phyloP scores from a whole-genome alignment of 2,329 filamentous ascomycete species.

The Aspergillus aculeatinus region DNA sequence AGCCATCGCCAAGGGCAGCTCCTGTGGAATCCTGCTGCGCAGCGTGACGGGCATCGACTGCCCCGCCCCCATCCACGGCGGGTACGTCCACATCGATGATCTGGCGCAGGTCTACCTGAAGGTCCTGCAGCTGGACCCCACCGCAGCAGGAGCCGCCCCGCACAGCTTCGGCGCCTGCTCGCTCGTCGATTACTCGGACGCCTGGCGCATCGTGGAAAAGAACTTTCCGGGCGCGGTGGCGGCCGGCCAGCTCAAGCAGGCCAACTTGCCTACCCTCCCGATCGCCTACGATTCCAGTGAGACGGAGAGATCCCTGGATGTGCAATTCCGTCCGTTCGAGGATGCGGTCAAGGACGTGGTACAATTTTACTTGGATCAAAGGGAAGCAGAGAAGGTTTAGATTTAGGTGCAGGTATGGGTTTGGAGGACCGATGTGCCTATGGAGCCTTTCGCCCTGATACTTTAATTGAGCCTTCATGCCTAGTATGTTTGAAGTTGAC shows the following conservation, averaged over 20 bases:
- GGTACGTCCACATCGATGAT: slow-evolving; percentile 13
- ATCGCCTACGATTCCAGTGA: background rate
- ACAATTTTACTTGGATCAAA: background rate
- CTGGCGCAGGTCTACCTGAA: slow-evolving; percentile 8
- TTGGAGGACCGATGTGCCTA: no score
- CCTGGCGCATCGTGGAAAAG: background rate
- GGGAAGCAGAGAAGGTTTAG: background rate
- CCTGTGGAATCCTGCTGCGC: background rate
- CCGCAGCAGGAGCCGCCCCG: no score
- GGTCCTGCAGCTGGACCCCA: background rate
- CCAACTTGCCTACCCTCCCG: background rate
- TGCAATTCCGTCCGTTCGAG: background rate
- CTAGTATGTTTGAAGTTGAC: no score
- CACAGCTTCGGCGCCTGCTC: background rate
- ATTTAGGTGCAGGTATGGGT: no score
- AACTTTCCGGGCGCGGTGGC: background rate
- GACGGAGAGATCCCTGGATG: background rate
- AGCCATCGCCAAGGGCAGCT: background rate
- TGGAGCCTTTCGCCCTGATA: no score
- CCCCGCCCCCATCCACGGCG: slow-evolving; percentile 8
- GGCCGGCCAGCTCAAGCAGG: background rate
- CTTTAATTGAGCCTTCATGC: no score
- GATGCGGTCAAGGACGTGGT: background rate
- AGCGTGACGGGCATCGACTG: background rate
- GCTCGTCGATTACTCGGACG: background rate